Evolutionary conservation across 2,329 filamentous ascomycete genomes (phyloP).

Genomic region (Colletotrichum abscissum): DNA sequence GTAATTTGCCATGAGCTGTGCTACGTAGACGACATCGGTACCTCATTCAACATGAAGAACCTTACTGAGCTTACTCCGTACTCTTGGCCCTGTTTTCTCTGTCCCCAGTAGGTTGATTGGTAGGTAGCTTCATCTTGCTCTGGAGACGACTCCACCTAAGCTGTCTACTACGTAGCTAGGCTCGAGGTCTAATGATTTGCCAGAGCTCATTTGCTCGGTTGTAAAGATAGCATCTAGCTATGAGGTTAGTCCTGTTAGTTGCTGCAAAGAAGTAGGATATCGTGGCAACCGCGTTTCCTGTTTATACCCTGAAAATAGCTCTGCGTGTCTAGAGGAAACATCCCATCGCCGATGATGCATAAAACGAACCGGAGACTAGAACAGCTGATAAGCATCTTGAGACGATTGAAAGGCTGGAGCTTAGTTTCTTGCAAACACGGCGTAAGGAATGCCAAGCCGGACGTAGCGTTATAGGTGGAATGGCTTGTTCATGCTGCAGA

Average conservation of each 20-base stretch:
- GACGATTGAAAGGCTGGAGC: not conserved
- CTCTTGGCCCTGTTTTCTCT: slow-evolving; percentile 10
- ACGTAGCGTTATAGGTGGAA: not conserved
- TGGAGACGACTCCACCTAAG: slow-evolving; percentile 12
- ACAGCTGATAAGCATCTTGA: not conserved
- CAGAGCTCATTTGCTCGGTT: not conserved
- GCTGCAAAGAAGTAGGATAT: not conserved
- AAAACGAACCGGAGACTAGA: not conserved
- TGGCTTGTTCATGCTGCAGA: not conserved
- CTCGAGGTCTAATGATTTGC: not conserved
- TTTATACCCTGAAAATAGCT: slow-evolving; percentile 5
- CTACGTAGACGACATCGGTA: not conserved
- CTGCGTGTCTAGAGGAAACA: not conserved
- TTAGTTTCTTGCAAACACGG: not conserved
- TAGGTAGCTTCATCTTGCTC: slow-evolving; percentile 19
- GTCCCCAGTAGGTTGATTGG: slow-evolving; percentile 2
- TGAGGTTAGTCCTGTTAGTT: not conserved
- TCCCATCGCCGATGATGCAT: not conserved
- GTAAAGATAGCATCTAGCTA: not conserved
- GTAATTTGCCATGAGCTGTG: not conserved
- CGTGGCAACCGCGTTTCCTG: not conserved
- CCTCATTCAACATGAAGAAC: not conserved
- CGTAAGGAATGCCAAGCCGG: not conserved
- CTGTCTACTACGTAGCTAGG: slow-evolving; percentile 5
- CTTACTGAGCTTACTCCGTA: slow-evolving; percentile 4